Evolutionary conservation across 2,329 filamentous ascomycete genomes (phyloP).

Genomic region (Hypoxylon sp.): DNA sequence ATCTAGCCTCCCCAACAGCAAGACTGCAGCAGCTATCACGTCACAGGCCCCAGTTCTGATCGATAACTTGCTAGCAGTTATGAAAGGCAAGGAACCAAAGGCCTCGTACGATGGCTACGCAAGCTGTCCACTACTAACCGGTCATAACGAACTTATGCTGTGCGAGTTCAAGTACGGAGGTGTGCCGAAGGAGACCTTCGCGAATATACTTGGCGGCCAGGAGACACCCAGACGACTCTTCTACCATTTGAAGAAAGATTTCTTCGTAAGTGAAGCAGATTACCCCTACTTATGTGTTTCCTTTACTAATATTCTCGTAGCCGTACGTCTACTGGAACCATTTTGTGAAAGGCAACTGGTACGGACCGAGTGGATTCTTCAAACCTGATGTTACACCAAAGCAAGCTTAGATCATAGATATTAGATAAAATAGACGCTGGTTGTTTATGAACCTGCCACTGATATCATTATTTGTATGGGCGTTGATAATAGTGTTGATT

Average conservation of each 20-base stretch:
- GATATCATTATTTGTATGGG: background rate
- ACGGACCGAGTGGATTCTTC: conserved; percentile 45
- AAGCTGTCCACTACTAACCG: conserved; percentile 62
- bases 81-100: conserved; percentile 55
- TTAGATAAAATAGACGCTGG: conserved; percentile 1
- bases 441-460: background rate
- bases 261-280: conserved; percentile 55
- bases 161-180: conserved; percentile 65
- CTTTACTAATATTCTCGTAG: conserved; percentile 38
- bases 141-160: conserved; percentile 62
- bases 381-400: conserved; percentile 39
- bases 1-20: conserved; percentile 59
- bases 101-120: conserved; percentile 62
- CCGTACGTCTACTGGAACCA: conserved; percentile 53
- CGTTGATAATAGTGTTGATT: background rate
- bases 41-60: conserved; percentile 61
- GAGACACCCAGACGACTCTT: conserved; percentile 57
- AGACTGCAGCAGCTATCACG: conserved; percentile 63
- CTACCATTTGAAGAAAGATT: conserved; percentile 63
- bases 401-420: conserved; percentile 5
- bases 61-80: conserved; percentile 57
- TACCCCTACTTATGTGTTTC: background rate
- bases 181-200: conserved; percentile 63
- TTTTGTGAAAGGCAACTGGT: conserved; percentile 51
- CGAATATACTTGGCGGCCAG: conserved; percentile 56